These are phyloP conservation scores for Cryphonectria nitschkei DNA, from an alignment of 2,329 filamentous ascomycete genomes.

Conservation along the genomic window DNA sequence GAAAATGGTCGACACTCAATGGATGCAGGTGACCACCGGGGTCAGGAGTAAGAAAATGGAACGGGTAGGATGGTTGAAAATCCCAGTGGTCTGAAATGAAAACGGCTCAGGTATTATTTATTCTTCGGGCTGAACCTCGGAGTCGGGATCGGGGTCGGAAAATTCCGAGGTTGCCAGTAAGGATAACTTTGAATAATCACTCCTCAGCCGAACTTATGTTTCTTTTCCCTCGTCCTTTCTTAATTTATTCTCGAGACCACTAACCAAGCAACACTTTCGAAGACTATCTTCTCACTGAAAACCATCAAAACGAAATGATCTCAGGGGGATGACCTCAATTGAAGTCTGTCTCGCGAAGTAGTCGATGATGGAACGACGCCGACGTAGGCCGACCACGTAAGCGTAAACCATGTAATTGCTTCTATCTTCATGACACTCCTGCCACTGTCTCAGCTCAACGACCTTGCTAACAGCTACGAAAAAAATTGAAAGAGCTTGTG, in stretches of 20 bases:
- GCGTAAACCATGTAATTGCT: neutral
- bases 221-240: neutral
- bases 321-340: neutral
- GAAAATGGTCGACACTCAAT: too few relatives aligned
- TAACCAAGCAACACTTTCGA: neutral
- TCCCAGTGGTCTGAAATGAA: neutral
- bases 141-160: constrained; percentile 11
- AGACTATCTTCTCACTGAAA: neutral
- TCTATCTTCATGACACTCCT: neutral
- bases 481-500: constrained; percentile 35
- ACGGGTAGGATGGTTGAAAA: neutral
- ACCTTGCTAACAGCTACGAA: too few relatives aligned
- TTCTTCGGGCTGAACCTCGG: neutral
- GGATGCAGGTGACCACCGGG: too few relatives aligned
- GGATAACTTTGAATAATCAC: neutral
- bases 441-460: neutral
- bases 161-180: neutral
- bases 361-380: constrained; percentile 24
- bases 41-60: too few relatives aligned
- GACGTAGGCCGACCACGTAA: constrained; percentile 27
- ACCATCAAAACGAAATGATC: neutral
- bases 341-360: neutral
- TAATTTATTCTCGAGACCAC: neutral
- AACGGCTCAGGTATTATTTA: neutral
- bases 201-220: neutral